Evolutionary conservation across 1,284 basidiomycete species (phyloP), one percentile per base, ranked within the genome.

Genomic region (Ceratobasidium sp.): DNA sequence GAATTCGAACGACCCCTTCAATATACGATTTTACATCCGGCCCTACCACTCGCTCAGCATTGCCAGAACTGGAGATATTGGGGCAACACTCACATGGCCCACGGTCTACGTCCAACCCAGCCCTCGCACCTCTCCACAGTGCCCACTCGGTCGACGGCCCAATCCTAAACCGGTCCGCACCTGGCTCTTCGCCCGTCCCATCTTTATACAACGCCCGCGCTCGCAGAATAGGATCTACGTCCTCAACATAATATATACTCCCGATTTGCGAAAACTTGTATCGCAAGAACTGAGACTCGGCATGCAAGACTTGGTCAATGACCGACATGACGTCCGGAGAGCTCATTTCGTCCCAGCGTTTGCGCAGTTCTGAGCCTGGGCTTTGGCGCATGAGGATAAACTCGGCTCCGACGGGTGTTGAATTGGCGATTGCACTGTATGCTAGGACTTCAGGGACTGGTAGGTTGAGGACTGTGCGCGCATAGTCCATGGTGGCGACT

Each of bases 321-420:
- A 71, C 55, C 20, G 29, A 20, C 7, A 29, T 62, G 2, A 22
- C 67, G 8, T 50, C 38, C 29, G 27, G 35, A 2, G 29, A 31
- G 2, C 45, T 50, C 43, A 69, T 34, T 12, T 43, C 34, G 25
- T 69, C 56, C 77, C 77, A 77, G 32, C 72, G 70, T 22, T 67
- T 60, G 22, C 60, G 38, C 17, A 80, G 73, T 29, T 72, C 67
- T 3, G 77, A 74, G 1, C 80, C 80, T 17, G 68, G 49, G 7
- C 74, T 70, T 56, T 76, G 77, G 69, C 80, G 79, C 77, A 80
- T 79, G 69, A 82, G 75, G 40, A 81, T 82, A 73, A 75, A 82
- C 47, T 79, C 78, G 35, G 76, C 72, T 20, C 80, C 79, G 22
- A 81, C 78, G 22, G 71, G 58, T 42, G 72, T 79, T 20, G 32